Base-by-base conservation (phyloP, 139 green algal species). In the Mychonastes homosphaera region DNA sequence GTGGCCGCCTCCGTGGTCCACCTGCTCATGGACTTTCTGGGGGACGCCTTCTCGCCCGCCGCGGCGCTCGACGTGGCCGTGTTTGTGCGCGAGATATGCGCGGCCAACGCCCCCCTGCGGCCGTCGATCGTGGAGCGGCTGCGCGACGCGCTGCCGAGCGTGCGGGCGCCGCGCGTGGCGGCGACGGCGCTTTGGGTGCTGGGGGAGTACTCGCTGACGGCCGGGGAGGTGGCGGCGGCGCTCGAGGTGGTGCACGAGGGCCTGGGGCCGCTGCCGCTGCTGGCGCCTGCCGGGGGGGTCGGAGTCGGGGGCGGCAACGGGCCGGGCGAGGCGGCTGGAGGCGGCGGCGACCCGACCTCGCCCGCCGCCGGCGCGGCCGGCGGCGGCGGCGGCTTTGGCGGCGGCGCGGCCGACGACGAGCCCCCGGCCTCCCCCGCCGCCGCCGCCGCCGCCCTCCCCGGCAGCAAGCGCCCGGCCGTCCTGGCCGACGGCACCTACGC, bases 11-110 rank as follows among this genome's bases (percentile, higher is more conserved):
- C 56, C 27, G 92, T 98, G 38, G 82, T 99, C 53, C 83, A 95
- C 73, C 68, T 98, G 49, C 77, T 99, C 12, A 96, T 96, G 88
- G 92, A 98, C 70, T 99, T 98, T 77, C 70, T 99, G 53, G 85
- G 84, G 7, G 88, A 95, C 55, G 34, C 69, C n/a, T 44, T 54
- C 45, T 53, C 1, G 54, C 45, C 54, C 6, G 32, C 12, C 57
- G 45, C n/a, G n/a, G 92, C 91, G 1, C 78, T 97, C 58, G 77
- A 84, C 45, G 86, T 94, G 8, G 72, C 80, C 21, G 87, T 88
- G 61, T 94, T 95, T 57, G 79, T 98, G 41, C 78, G 92, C 8
- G 92, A 98, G 68, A 96, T 98, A 55, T 83, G 87, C 53, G 82
- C 96, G 69, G 97, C 91, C 53, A 95, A 97, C 71, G 62, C 77